phyloP scores from a whole-genome alignment of 108 stramenopile genomes.

The Aurantiochytrium sp. region DNA sequence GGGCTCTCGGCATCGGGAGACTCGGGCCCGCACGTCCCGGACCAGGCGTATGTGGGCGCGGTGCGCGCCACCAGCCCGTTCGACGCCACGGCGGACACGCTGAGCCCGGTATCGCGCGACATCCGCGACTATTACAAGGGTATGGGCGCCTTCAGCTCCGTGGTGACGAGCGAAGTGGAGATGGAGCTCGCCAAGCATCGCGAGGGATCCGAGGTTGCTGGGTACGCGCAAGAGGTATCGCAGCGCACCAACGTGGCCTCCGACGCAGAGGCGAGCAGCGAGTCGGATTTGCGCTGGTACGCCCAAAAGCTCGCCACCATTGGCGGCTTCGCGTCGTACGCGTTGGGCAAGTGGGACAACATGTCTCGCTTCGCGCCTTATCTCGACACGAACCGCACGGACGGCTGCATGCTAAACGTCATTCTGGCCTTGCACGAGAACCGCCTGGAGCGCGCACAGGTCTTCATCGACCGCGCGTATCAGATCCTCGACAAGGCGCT shows the following conservation, averaged over 20 bases:
- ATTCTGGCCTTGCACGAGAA: conserved; percentile 78
- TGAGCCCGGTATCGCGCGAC: background rate
- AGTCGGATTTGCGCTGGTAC: conserved; percentile 11
- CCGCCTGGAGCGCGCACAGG: conserved; percentile 31
- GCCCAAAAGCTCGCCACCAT: conserved; percentile 47
- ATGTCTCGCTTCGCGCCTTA: conserved; percentile 73
- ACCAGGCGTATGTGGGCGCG: background rate
- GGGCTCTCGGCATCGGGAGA: background rate
- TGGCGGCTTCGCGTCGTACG: conserved; percentile 86
- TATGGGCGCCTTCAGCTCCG: background rate
- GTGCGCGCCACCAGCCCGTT: background rate
- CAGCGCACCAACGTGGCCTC: background rate
- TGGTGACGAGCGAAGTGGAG: background rate
- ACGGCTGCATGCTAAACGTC: conserved; percentile 83
- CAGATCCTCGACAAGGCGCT: conserved; percentile 58
- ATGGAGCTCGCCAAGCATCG: background rate
- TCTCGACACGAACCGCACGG: conserved; percentile 35
- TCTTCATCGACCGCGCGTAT: conserved; percentile 47
- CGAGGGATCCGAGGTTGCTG: background rate
- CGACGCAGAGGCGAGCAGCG: background rate
- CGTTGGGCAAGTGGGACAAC: conserved; percentile 82
- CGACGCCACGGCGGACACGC: background rate
- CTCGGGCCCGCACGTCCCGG: background rate
- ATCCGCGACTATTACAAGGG: conserved; percentile 22
- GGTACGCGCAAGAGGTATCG: background rate